A percentile compares a stretch with the other conserved stretches of the same genome.
Conservation (phyloP, 805 yeast genomes). For the Middelhovenomyces tepae region DNA sequence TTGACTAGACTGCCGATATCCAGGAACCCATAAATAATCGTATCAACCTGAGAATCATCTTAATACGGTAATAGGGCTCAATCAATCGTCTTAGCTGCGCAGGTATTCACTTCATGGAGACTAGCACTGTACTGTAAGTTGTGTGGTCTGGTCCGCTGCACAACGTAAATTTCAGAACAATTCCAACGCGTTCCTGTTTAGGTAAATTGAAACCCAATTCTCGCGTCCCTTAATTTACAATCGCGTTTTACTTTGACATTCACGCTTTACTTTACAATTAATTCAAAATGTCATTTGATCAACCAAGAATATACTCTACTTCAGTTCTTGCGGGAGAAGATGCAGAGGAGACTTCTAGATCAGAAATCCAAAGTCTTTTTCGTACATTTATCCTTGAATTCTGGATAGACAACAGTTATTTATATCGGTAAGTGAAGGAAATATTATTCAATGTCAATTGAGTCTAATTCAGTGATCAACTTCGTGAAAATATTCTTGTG, state of each 20-base stretch:
- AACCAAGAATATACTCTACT: constrained; percentile 39
- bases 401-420: constrained; percentile 69
- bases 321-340: constrained; percentile 83
- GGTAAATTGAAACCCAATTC: neutral
- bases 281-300: constrained; percentile 31
- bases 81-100: no score
- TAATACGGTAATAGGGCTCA: no score
- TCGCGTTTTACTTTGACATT: neutral
- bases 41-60: no score
- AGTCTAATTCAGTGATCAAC: constrained; percentile 65
- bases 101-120: no score
- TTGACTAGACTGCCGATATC: no score
- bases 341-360: constrained; percentile 35
- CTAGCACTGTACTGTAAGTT: no score
- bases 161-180: no score
- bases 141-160: no score
- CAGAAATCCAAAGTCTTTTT: constrained; percentile 37
- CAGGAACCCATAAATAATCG: no score
- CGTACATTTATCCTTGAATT: constrained; percentile 77
- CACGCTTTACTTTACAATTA: neutral
- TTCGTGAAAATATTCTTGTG: constrained; percentile 76
- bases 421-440: constrained; percentile 48
- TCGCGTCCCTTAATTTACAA: no score
- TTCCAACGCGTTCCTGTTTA: constrained; percentile 1
- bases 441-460: neutral